Percentiles rank a stretch among this genome's conserved stretches.
Evolutionary conservation across 805 yeast genomes (phyloP).

Genomic region (Starmerella cellae): DNA sequence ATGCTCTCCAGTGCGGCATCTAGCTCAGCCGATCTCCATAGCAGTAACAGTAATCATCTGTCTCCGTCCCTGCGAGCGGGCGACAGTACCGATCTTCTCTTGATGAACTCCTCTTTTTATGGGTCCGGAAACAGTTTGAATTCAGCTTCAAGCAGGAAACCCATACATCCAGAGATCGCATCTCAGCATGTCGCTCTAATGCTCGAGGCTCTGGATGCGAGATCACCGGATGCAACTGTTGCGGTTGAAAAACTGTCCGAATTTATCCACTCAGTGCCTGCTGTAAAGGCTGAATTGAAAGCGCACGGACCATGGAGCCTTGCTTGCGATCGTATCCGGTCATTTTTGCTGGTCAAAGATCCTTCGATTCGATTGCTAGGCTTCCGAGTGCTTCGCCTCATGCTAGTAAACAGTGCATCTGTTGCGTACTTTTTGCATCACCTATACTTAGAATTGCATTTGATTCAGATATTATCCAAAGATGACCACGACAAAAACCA

Average conservation of each 20-base stretch:
- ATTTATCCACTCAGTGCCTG: slow-evolving; percentile 12
- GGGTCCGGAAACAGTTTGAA: background rate
- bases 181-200: slow-evolving; percentile 1
- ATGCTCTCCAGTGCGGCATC: slow-evolving; percentile 12
- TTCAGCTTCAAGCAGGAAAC: background rate
- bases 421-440: slow-evolving; percentile 40
- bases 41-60: background rate
- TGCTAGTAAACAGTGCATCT: slow-evolving; percentile 43
- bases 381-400: slow-evolving; percentile 55
- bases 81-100: background rate
- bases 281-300: slow-evolving; percentile 8
- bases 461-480: slow-evolving; percentile 52
- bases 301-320: slow-evolving; percentile 21
- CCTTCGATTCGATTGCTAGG: slow-evolving; percentile 62
- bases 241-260: slow-evolving; percentile 12
- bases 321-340: slow-evolving; percentile 37
- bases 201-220: slow-evolving; percentile 14
- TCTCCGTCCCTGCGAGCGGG: background rate
- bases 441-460: slow-evolving; percentile 43
- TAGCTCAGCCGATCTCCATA: slow-evolving; percentile 8
- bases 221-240: slow-evolving; percentile 4
- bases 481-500: slow-evolving; percentile 34
- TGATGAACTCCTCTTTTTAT: background rate
- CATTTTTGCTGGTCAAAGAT: slow-evolving; percentile 43
- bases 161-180: background rate